Evolutionary conservation across 306 rosid species (phyloP).

Genomic region (Begonia loranthoides): DNA sequence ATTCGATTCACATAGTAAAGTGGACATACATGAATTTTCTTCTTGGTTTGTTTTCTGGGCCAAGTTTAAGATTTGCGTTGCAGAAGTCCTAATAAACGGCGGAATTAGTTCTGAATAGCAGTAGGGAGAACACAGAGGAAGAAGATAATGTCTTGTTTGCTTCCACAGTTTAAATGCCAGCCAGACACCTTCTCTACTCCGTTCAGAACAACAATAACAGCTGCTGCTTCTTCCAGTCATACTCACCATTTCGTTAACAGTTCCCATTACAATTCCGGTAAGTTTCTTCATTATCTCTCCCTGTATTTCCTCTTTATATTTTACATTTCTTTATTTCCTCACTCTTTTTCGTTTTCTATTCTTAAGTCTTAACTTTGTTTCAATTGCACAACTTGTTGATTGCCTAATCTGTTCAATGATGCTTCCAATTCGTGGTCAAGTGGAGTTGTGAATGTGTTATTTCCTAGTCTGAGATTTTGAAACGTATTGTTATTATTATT

Average conservation of each 20-base stretch:
- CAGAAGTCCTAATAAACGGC: not conserved
- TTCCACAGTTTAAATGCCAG: slow-evolving; percentile 62
- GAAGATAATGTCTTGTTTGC: slow-evolving; percentile 54
- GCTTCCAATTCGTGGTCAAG: too few species aligned
- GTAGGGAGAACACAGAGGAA: not conserved
- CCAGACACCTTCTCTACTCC: slow-evolving; percentile 29
- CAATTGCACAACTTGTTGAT: too few species aligned
- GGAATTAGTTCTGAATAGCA: not conserved
- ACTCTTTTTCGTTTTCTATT: too few species aligned
- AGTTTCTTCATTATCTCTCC: slow-evolving; percentile 1
- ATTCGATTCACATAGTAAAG: not conserved
- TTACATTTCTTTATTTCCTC: too few species aligned
- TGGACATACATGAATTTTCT: not conserved
- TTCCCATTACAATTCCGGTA: slow-evolving; percentile 19
- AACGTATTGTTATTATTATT: too few species aligned
- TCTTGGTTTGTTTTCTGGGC: not conserved
- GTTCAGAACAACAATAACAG: slow-evolving; percentile 15
- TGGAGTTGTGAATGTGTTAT: too few species aligned
- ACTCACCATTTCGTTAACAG: slow-evolving; percentile 6
- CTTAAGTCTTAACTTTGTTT: too few species aligned
- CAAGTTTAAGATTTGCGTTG: not conserved
- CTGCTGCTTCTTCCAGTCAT: slow-evolving; percentile 1
- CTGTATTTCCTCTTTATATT: not conserved
- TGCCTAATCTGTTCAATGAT: too few species aligned
- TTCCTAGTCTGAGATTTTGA: too few species aligned